Evolutionary conservation across 768 basidiomycete species (phyloP).

Genomic region (Mycena floridula): DNA sequence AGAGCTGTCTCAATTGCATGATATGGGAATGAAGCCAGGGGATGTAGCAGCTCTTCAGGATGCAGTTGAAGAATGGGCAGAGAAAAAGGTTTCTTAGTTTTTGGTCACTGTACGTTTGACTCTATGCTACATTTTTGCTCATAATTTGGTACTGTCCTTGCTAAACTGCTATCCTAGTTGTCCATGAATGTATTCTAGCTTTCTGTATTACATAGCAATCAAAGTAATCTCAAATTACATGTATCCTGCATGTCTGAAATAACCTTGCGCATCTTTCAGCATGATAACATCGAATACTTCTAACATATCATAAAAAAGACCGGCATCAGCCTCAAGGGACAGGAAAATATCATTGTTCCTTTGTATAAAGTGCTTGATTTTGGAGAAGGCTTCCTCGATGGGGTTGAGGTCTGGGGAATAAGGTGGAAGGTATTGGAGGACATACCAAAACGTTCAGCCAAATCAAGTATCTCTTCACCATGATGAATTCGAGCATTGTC

Average conservation of each 20-base stretch:
- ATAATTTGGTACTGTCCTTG: too few relatives aligned
- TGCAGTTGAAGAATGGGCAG: too few relatives aligned
- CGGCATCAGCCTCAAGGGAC: slow-evolving; percentile 5
- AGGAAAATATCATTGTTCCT: slow-evolving; percentile 12
- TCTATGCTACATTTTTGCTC: too few relatives aligned
- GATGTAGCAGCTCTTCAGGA: too few relatives aligned
- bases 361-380: slow-evolving; percentile 25
- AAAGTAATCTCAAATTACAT: slow-evolving; percentile 9
- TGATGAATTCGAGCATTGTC: slow-evolving; percentile 15
- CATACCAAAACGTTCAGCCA: slow-evolving; percentile 12
- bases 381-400: slow-evolving; percentile 32
- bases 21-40: too few relatives aligned
- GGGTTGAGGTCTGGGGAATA: slow-evolving; percentile 36
- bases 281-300: slow-evolving; percentile 21
- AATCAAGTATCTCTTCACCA: slow-evolving; percentile 6
- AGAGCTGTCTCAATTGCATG: too few relatives aligned
- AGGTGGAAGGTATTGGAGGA: slow-evolving; percentile 24
- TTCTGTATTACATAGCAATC: background rate
- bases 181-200: background rate
- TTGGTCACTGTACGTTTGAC: too few relatives aligned
- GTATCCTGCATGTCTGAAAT: slow-evolving; percentile 27
- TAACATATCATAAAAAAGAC: slow-evolving; percentile 21
- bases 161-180: too few relatives aligned
- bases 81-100: too few relatives aligned
- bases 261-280: slow-evolving; percentile 19